Evolutionary conservation across 179 eudicot species (phyloP).

Genomic region (Beta lomatogona): DNA sequence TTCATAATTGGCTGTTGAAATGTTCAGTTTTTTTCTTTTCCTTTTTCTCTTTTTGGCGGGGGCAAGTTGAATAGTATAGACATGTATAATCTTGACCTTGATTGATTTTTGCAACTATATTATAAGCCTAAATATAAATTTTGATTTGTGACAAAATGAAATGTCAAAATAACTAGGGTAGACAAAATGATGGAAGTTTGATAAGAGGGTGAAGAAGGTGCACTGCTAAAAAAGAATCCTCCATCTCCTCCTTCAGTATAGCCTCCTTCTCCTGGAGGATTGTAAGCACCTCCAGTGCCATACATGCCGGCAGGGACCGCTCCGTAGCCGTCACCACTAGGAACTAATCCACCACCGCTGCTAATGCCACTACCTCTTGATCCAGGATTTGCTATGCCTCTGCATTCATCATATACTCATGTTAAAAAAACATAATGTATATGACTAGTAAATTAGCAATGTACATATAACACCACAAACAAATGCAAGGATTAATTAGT

Average conservation of each 20-base stretch:
- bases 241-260: conserved; percentile 53
- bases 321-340: conserved; percentile 29
- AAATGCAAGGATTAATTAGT: too few relatives aligned
- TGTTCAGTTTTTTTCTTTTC: neutral
- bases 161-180: conserved; percentile 24
- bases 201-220: conserved; percentile 32
- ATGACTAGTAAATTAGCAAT: neutral
- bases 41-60: neutral
- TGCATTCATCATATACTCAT: conserved; percentile 28
- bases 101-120: neutral
- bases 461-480: too few relatives aligned
- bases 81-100: conserved; percentile 14
- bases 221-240: conserved; percentile 52
- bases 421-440: too few relatives aligned
- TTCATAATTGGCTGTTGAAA: conserved; percentile 11
- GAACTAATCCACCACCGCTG: conserved; percentile 40
- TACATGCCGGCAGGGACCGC: conserved; percentile 29
- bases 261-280: conserved; percentile 40
- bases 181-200: conserved; percentile 26
- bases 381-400: conserved; percentile 33
- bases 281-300: conserved; percentile 19
- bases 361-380: conserved; percentile 41
- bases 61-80: neutral
- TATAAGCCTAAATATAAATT: conserved; percentile 16
- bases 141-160: conserved; percentile 24